Percentiles rank a stretch among this genome's conserved stretches.
Conservation (phyloP, 2,329 filamentous ascomycete genomes). For the Diaporthe citrichinensis region DNA sequence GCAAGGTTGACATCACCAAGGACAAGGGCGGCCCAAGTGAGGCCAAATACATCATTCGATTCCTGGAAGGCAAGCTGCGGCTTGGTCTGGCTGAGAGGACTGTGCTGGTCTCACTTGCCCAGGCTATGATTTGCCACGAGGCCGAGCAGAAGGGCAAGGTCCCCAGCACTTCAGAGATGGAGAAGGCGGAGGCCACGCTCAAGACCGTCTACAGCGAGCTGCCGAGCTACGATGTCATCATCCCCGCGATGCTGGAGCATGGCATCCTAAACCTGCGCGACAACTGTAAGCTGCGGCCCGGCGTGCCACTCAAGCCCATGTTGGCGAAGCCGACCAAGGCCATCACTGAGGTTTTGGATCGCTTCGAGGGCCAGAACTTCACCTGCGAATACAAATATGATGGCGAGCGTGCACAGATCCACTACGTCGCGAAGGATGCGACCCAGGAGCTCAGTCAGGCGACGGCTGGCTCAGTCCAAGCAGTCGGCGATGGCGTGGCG, state of each 20-base stretch:
- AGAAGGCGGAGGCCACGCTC: conserved; percentile 85
- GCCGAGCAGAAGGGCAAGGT: conserved; percentile 77
- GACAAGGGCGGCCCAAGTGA: conserved; percentile 96
- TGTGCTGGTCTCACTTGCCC: conserved; percentile 89
- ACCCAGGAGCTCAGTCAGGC: conserved; percentile 77
- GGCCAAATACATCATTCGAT: conserved; percentile 93
- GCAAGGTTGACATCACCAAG: conserved; percentile 90
- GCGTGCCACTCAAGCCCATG: conserved; percentile 98
- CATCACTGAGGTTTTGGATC: conserved; percentile 96
- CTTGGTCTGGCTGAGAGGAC: conserved; percentile 94
- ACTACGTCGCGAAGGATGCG: conserved; percentile 90
- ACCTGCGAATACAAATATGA: conserved; percentile 99
- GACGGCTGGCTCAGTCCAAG: conserved; percentile 72
- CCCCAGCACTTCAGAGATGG: conserved; percentile 82
- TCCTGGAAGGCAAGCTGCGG: conserved; percentile 93
- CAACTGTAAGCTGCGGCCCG: conserved; percentile 91
- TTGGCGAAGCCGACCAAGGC: conserved; percentile 98
- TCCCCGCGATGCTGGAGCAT: conserved; percentile 88
- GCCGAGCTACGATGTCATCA: conserved; percentile 94
- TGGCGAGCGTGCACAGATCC: conserved; percentile 97
- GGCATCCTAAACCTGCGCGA: conserved; percentile 88
- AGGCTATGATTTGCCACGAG: conserved; percentile 90
- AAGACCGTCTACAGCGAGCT: conserved; percentile 96
- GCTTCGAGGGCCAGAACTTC: conserved; percentile 95
- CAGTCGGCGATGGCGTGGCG: conserved; percentile 80